Conservation (phyloP, 371 early-diverging fungal species). For the Chytridium lagenaria region DNA sequence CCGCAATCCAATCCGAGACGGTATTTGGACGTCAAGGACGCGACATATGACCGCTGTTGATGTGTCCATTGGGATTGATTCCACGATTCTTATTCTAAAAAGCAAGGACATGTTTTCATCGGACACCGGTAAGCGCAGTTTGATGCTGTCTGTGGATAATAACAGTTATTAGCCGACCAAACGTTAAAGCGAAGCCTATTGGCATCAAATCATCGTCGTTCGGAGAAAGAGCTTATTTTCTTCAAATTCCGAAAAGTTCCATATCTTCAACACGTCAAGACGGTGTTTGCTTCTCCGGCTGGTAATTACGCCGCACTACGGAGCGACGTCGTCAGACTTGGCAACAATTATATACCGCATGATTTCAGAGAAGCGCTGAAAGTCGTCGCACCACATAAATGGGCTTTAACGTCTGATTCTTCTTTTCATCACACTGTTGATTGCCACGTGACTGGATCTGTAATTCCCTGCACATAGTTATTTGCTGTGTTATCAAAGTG, state of each 20-base stretch:
- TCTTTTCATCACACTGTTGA: not conserved
- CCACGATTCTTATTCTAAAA: slow-evolving; percentile 45
- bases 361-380: not conserved
- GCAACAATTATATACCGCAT: not conserved
- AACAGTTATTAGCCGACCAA: slow-evolving; percentile 27
- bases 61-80: slow-evolving; percentile 52
- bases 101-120: slow-evolving; percentile 46
- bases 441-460: too few relatives aligned
- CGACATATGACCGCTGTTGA: slow-evolving; percentile 38
- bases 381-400: not conserved
- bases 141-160: not conserved
- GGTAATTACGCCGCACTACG: slow-evolving; percentile 51
- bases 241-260: slow-evolving; percentile 49
- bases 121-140: slow-evolving; percentile 32
- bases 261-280: slow-evolving; percentile 43
- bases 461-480: too few relatives aligned
- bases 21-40: slow-evolving; percentile 44
- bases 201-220: slow-evolving; percentile 19
- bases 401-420: not conserved
- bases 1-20: slow-evolving; percentile 41
- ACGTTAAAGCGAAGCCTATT: slow-evolving; percentile 29
- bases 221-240: slow-evolving; percentile 19
- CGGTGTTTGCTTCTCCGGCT: slow-evolving; percentile 38
- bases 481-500: too few relatives aligned
- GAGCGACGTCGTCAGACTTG: slow-evolving; percentile 32